These are phyloP conservation scores for Typha latifolia DNA, from an alignment of 176 grass and related monocot species.

Conservation along the genomic window DNA sequence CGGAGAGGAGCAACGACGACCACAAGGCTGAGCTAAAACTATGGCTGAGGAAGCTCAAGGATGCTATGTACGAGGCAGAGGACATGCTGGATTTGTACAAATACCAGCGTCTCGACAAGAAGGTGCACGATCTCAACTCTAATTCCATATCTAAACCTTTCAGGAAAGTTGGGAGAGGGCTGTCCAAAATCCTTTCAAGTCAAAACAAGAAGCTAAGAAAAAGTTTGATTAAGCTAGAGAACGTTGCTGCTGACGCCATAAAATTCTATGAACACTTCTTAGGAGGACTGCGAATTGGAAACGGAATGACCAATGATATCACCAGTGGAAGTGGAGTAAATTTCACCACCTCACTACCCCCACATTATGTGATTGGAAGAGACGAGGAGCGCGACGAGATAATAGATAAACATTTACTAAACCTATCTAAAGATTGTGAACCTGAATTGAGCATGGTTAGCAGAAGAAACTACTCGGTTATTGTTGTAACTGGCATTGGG, in stretches of 20 bases:
- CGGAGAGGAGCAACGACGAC: background rate
- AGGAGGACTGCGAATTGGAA: background rate
- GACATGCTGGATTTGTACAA: background rate
- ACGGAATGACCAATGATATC: fast-evolving
- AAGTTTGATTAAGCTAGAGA: slow-evolving; percentile 4
- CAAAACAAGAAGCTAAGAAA: background rate
- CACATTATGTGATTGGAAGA: slow-evolving; percentile 5
- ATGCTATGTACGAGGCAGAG: slow-evolving; percentile 6
- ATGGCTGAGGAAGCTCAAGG: slow-evolving; percentile 8
- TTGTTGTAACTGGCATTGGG: too few relatives aligned
- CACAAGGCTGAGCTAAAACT: background rate
- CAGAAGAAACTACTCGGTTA: too few relatives aligned
- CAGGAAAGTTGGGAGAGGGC: too few relatives aligned
- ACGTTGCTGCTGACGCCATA: background rate
- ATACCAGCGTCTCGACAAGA: background rate
- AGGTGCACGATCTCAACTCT: background rate
- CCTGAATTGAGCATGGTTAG: too few relatives aligned
- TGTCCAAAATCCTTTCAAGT: too few relatives aligned
- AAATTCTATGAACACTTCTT: background rate
- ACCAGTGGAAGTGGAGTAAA: fast-evolving
- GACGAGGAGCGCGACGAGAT: slow-evolving; percentile 1
- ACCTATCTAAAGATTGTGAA: too few relatives aligned
- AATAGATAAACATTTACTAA: background rate
- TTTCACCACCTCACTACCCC: background rate
- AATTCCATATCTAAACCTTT: too few relatives aligned